Evolutionary conservation across 805 yeast species (phyloP).

Genomic region (Kregervanrija fluxuum): DNA sequence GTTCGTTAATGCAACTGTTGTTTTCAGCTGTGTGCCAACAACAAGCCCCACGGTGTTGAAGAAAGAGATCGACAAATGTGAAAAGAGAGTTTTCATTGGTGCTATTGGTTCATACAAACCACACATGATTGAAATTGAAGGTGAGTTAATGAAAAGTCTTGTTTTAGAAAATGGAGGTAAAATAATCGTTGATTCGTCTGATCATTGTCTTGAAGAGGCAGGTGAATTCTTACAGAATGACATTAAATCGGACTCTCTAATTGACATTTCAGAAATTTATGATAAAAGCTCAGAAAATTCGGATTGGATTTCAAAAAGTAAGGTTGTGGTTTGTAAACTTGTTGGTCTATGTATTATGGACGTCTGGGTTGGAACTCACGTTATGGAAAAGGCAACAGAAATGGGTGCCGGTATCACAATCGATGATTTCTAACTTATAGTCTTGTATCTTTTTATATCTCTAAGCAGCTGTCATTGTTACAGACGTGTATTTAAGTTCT

Average conservation of each 20-base stretch:
- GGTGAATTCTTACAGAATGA: constrained; percentile 53
- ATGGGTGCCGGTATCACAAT: constrained; percentile 25
- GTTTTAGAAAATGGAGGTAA: constrained; percentile 30
- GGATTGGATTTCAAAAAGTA: constrained; percentile 15
- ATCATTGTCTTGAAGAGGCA: constrained; percentile 51
- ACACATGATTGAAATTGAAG: constrained; percentile 56
- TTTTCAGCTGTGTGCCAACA: constrained; percentile 58
- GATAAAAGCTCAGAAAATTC: constrained; percentile 3
- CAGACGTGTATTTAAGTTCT: not conserved
- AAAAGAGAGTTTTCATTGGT: constrained; percentile 36
- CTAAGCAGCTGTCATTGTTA: not conserved
- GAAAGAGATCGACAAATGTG: constrained; percentile 22
- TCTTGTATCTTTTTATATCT: not conserved
- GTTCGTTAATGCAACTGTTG: constrained; percentile 35
- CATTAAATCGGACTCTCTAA: constrained; percentile 31
- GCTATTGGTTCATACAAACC: constrained; percentile 66
- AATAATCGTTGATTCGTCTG: constrained; percentile 53
- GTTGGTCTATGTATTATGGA: constrained; percentile 67
- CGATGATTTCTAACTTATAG: constrained; percentile 21
- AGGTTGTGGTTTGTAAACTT: constrained; percentile 42
- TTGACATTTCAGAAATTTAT: constrained; percentile 40
- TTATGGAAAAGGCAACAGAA: constrained; percentile 27
- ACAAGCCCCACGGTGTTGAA: constrained; percentile 37
- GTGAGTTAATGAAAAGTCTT: constrained; percentile 29
- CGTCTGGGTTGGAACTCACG: constrained; percentile 40